phyloP scores from a whole-genome alignment of 768 basidiomycete genomes.

The Pleurotus djamor region DNA sequence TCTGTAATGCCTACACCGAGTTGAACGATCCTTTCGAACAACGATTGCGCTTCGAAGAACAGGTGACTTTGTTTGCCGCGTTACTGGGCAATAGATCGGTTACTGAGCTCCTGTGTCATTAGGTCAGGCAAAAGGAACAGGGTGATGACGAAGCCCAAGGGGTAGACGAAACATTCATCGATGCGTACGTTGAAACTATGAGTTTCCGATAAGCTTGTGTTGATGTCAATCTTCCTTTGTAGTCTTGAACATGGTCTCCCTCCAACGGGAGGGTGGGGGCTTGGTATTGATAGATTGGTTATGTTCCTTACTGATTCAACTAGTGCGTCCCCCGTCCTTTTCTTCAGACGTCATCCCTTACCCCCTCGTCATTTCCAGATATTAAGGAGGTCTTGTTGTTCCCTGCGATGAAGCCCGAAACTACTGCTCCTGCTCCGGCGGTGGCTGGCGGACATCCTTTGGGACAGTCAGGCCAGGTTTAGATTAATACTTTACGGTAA shows the following conservation, averaged over 20 bases:
- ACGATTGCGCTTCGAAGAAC: slow-evolving; percentile 93
- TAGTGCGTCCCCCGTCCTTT: slow-evolving; percentile 46
- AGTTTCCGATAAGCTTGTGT: background rate
- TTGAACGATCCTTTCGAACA: slow-evolving; percentile 99
- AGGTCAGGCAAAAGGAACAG: slow-evolving; percentile 89
- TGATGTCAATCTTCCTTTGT: background rate
- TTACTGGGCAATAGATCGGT: background rate
- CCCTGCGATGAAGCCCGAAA: slow-evolving; percentile 94
- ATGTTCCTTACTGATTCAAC: slow-evolving; percentile 99
- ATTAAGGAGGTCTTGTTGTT: slow-evolving; percentile 97
- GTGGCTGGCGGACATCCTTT: slow-evolving; percentile 3
- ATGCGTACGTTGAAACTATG: slow-evolving; percentile 63
- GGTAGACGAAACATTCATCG: slow-evolving; percentile 92
- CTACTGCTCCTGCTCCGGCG: slow-evolving; percentile 32
- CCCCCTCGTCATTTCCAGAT: slow-evolving; percentile 40
- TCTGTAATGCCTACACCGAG: slow-evolving; percentile 99
- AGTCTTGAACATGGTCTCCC: slow-evolving; percentile 97
- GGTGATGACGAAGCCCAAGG: slow-evolving; percentile 99
- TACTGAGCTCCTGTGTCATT: slow-evolving; percentile 5
- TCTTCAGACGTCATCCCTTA: background rate
- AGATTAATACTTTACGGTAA: background rate
- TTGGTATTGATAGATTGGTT: slow-evolving; percentile 93
- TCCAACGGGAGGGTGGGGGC: slow-evolving; percentile 96
- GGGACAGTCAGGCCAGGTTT: slow-evolving; percentile 6
- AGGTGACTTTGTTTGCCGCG: slow-evolving; percentile 37